Evolutionary conservation across 352 stramenopile genomes (phyloP).

Genomic region (Phytophthora ramorum): DNA sequence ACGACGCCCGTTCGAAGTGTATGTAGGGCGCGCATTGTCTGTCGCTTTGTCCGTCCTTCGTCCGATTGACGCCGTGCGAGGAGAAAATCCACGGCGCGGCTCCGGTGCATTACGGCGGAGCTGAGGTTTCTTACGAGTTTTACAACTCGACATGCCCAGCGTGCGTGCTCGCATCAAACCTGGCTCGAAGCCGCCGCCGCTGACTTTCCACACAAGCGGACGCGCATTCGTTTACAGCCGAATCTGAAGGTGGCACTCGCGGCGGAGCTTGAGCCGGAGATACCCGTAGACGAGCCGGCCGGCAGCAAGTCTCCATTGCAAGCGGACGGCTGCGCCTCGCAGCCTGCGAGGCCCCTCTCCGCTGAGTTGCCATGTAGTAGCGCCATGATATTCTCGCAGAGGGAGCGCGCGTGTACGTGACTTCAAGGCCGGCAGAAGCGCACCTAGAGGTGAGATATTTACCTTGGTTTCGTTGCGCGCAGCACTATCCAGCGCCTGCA

Average conservation of each 20-base stretch:
- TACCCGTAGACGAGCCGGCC: constrained; percentile 27
- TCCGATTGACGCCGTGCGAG: constrained; percentile 12
- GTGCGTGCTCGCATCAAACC: constrained; percentile 23
- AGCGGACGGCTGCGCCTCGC: constrained; percentile 2
- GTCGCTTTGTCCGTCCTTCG: constrained; percentile 23
- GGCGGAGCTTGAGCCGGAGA: constrained; percentile 20
- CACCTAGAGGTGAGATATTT: constrained; percentile 25
- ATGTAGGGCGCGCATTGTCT: constrained; percentile 17
- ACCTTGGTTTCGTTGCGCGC: neutral
- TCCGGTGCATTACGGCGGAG: constrained; percentile 6
- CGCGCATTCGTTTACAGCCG: constrained; percentile 24
- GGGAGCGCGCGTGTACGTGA: constrained; percentile 9
- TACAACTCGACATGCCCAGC: constrained; percentile 32
- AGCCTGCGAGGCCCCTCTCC: neutral
- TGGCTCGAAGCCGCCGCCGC: constrained; percentile 1
- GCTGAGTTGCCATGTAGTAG: constrained; percentile 22
- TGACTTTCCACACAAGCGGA: constrained; percentile 33
- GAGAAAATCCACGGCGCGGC: constrained; percentile 24
- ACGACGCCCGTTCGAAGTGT: constrained; percentile 17
- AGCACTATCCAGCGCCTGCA: constrained; percentile 12
- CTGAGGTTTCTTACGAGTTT: constrained; percentile 4
- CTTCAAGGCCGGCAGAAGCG: constrained; percentile 15
- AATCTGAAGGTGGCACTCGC: constrained; percentile 10
- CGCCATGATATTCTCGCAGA: constrained; percentile 21
- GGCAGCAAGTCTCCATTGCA: neutral